A percentile compares a stretch with the other conserved stretches of the same genome.
These are phyloP conservation scores for Lizanozyma gosingica DNA, from an alignment of 1,139 yeast genomes.

Conservation along the genomic window DNA sequence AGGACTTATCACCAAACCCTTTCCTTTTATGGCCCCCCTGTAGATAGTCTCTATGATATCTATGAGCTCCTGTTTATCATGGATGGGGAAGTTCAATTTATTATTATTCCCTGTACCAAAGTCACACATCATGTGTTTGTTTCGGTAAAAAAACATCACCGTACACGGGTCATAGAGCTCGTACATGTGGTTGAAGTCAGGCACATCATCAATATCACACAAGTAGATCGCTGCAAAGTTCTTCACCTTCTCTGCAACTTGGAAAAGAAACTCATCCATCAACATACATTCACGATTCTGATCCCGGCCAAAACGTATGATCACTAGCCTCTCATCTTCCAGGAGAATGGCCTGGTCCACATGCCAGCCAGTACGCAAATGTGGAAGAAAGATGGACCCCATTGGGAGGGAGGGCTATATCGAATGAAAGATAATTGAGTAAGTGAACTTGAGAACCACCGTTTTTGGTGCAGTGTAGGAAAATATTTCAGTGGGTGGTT, in stretches of 20 bases:
- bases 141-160: conserved; percentile 86
- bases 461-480: too few relatives aligned
- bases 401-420: conserved; percentile 24
- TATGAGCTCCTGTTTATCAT: conserved; percentile 80
- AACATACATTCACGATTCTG: conserved; percentile 71
- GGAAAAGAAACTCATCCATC: conserved; percentile 79
- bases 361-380: conserved; percentile 83
- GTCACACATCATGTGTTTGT: conserved; percentile 97
- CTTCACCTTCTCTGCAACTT: conserved; percentile 73
- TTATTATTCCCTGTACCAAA: conserved; percentile 97
- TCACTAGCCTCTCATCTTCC: conserved; percentile 83
- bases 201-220: conserved; percentile 82
- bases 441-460: too few relatives aligned
- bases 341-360: conserved; percentile 89
- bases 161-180: conserved; percentile 88
- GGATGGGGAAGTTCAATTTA: conserved; percentile 73
- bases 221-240: conserved; percentile 84
- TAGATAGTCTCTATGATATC: conserved; percentile 86
- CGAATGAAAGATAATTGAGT: too few relatives aligned
- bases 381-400: conserved; percentile 88
- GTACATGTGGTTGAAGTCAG: conserved; percentile 89
- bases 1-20: conserved; percentile 86
- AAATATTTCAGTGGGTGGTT: too few relatives aligned
- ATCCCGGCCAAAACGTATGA: conserved; percentile 82
- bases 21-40: conserved; percentile 87